Percentiles rank a stretch among this genome's conserved stretches.
phyloP scores from a whole-genome alignment of 306 rosid genomes.

The Vigna angularis region DNA sequence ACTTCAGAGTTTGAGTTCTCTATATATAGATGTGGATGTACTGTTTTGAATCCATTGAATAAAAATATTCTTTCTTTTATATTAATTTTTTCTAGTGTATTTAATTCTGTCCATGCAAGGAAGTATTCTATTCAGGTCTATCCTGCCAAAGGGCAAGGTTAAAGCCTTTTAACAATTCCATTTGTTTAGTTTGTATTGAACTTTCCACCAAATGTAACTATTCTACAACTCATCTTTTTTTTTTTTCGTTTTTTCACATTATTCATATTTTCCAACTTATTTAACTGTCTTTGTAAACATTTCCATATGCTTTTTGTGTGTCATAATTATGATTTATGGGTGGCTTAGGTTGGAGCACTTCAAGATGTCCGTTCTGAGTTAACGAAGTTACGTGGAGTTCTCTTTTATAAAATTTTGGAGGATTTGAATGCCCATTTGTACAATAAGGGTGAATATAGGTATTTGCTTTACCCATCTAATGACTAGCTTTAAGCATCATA shows the following conservation, averaged over 20 bases:
- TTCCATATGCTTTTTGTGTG: constrained; percentile 27
- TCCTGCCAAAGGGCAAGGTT: neutral
- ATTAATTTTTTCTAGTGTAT: neutral
- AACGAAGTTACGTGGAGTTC: constrained; percentile 88
- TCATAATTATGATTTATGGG: constrained; percentile 37
- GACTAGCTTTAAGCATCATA: constrained; percentile 1
- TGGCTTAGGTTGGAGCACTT: constrained; percentile 93
- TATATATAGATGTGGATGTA: too few species aligned
- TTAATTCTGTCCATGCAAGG: neutral
- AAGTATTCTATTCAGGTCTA: constrained; percentile 3
- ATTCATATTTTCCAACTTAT: constrained; percentile 17
- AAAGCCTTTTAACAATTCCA: neutral
- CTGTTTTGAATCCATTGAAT: too few species aligned
- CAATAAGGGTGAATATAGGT: constrained; percentile 98
- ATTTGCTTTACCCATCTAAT: constrained; percentile 43
- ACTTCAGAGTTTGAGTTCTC: too few species aligned
- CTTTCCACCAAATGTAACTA: neutral
- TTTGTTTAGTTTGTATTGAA: constrained; percentile 26
- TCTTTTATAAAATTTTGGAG: constrained; percentile 89
- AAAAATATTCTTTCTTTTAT: too few species aligned
- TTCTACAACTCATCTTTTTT: neutral
- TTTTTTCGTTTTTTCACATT: constrained; percentile 3
- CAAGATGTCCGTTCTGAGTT: constrained; percentile 98
- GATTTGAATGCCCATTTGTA: constrained; percentile 95
- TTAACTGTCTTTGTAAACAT: constrained; percentile 23